Conservation (phyloP, 2,329 filamentous ascomycete species). For the Karstenula rhodostoma region DNA sequence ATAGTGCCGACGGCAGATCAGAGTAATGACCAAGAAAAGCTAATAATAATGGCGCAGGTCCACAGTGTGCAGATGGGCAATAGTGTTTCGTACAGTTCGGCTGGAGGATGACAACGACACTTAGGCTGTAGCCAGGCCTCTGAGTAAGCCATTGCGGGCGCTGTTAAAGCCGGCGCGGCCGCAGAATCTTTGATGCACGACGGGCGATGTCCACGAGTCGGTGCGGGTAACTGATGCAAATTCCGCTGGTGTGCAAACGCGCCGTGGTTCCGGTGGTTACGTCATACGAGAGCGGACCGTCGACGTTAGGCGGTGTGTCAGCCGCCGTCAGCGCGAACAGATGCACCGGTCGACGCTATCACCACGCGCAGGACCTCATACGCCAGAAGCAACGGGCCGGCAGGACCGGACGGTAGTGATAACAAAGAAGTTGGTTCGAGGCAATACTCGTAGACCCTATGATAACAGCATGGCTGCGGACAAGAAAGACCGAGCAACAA, state of each 20-base stretch:
- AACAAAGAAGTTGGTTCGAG: not conserved
- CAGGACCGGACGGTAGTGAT: not conserved
- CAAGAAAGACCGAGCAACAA: not conserved
- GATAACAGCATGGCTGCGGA: not conserved
- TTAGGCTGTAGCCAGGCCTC: not conserved
- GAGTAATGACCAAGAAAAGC: not conserved
- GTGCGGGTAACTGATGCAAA: not conserved
- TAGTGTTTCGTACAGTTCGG: not conserved
- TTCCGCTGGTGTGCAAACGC: not conserved
- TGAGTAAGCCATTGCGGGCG: not conserved
- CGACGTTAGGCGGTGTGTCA: not conserved
- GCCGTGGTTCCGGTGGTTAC: not conserved
- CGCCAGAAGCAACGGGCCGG: not conserved
- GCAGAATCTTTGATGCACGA: constrained; percentile 1
- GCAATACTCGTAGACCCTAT: not conserved
- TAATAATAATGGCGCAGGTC: no score
- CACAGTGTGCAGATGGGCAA: not conserved
- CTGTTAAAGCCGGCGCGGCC: not conserved
- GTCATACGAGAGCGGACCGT: not conserved
- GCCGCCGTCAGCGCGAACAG: not conserved
- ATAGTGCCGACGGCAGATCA: not conserved
- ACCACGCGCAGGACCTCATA: not conserved
- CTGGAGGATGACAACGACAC: not conserved
- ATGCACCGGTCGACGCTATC: not conserved
- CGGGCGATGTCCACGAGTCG: not conserved